A percentile compares a stretch with the other conserved stretches of the same genome.
Evolutionary conservation across 2,329 filamentous ascomycete species (phyloP).

Genomic region (Cytospora chrysosperma): DNA sequence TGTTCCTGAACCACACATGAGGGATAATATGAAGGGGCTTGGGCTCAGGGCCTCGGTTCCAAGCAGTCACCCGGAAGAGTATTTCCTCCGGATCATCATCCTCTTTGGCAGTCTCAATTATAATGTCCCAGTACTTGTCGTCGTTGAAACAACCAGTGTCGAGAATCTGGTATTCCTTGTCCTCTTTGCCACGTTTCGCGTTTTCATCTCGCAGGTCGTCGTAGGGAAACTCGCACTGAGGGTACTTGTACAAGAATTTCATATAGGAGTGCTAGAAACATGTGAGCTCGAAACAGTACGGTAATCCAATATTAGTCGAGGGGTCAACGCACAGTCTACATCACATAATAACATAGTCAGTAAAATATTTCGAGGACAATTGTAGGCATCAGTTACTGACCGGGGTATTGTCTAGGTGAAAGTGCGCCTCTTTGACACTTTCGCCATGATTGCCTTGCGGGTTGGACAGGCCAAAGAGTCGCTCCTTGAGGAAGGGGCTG

Average conservation of each 20-base stretch:
- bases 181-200: constrained; percentile 69
- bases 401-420: constrained; percentile 93
- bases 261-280: constrained; percentile 83
- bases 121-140: constrained; percentile 92
- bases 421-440: constrained; percentile 94
- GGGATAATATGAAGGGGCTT: constrained; percentile 92
- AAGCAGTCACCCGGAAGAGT: constrained; percentile 90
- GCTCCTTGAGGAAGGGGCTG: constrained; percentile 90
- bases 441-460: constrained; percentile 97
- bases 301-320: neutral
- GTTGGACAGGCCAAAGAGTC: constrained; percentile 91
- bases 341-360: constrained; percentile 27
- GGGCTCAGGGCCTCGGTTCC: constrained; percentile 88
- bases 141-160: constrained; percentile 89
- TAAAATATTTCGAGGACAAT: constrained; percentile 24
- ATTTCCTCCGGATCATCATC: constrained; percentile 88
- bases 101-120: constrained; percentile 95
- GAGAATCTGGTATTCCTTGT: constrained; percentile 86
- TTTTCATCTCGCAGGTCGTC: constrained; percentile 84
- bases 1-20: constrained; percentile 96
- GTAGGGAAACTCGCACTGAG: constrained; percentile 88
- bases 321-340: constrained; percentile 44
- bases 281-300: constrained; percentile 23
- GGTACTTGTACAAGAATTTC: constrained; percentile 98
- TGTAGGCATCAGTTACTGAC: constrained; percentile 36